Evolutionary conservation across 1,284 basidiomycete genomes (phyloP), one percentile per base, ranked within the genome.

Genomic region (Pseudomicrostroma phylloplanum): DNA sequence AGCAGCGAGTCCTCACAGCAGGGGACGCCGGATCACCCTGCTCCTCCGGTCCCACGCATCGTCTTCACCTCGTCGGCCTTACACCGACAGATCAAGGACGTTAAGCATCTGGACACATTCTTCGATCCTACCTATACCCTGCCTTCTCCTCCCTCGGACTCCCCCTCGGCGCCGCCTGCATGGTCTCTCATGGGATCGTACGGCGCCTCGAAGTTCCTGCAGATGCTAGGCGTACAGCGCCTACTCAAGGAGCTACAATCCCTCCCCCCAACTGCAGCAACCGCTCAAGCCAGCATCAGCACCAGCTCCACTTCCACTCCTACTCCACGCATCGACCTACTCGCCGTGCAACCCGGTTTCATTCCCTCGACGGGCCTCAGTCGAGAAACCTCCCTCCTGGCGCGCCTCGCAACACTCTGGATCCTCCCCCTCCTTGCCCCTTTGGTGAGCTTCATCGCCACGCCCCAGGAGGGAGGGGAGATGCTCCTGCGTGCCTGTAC

Each of bases 131-230:
- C 2, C 51, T 25, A 2, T 13, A 54, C 13, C 13, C 51, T 54
- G 15, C 21, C 26, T 54, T 25, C 8, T 15, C 51, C 51, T 13
- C n/a, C 43, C 21, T 21, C 17, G 6, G 17, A 21, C 17, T 17
- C 43, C 4, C 3, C 6, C 17, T 4, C 43, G 23, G 8, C 46
- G 3, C 23, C 46, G 7, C 25, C 51, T 19, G 13, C 51, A 19
- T 54, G 51, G 51, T 15, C 13, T 19, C n/a, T 54, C 13, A 54
- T 54, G 51, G 13, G 51, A 4, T 19, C 17, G 21, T 54, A 54
- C 21, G 51, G 51, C n/a, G 51, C 51, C 21, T 54, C 51, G 13
- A 54, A 54, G 13, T 54, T 54, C 21, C 51, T 54, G 13, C 51
- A 54, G 51, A 21, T 54, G 51, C 15, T 25, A 23, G 51, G 51